Conservation (phyloP, 1,284 basidiomycete genomes). For the Ustilago tritici region DNA sequence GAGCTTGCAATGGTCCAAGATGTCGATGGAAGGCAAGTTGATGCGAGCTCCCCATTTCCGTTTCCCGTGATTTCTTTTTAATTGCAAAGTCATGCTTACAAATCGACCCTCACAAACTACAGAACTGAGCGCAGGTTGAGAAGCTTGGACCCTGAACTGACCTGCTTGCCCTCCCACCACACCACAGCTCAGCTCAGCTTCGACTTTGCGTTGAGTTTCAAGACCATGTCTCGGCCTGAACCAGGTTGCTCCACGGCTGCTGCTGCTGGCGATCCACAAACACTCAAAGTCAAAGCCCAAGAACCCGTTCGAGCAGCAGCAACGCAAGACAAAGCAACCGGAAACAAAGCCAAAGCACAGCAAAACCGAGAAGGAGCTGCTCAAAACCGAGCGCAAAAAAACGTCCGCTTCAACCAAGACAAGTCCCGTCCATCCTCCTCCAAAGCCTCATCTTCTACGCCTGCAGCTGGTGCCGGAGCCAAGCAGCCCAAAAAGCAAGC, state of each 20-base stretch:
- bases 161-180: background rate
- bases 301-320: background rate
- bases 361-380: conserved; percentile 21
- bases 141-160: conserved; percentile 17
- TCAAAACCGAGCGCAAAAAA: conserved; percentile 17
- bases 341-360: conserved; percentile 23
- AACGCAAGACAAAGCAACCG: conserved; percentile 17
- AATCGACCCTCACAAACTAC: background rate
- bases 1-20: too few relatives aligned
- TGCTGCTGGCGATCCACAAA: background rate
- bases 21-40: too few relatives aligned
- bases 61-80: background rate
- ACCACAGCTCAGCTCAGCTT: background rate
- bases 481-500: conserved; percentile 49
- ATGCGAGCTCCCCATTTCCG: conserved; percentile 21
- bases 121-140: background rate
- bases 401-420: background rate
- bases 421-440: background rate
- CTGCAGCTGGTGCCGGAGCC: background rate
- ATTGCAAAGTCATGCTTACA: background rate
- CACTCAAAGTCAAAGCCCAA: conserved; percentile 13
- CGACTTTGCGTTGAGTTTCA: background rate
- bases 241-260: conserved; percentile 2
- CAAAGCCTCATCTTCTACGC: background rate
- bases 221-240: conserved; percentile 26